Evolutionary conservation across 345 rosid species (phyloP), one percentile per base, ranked within the genome.

Genomic region (Citrus reticulata): DNA sequence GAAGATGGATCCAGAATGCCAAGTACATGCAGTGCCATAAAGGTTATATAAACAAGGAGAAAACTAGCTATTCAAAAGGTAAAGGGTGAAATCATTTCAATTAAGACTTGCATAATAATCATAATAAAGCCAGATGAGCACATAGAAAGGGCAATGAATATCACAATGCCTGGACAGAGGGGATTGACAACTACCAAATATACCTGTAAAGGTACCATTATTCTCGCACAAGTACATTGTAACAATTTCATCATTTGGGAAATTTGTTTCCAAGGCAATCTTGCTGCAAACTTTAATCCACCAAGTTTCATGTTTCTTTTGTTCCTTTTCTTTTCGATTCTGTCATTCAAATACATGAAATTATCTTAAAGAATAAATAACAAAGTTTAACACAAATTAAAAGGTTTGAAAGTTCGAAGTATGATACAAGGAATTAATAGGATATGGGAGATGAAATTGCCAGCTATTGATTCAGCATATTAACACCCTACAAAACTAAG

Each of bases 161-260:
- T 20, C n/a, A 67, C 40, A 42, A 27, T 61, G 4, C 0, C 54
- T 8, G 3, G 30, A n/a, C 73, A 24, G 9, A 71, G 58, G 39
- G 68, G 14, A 57, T 29, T 25, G 70, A 72, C 29, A 46, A 46
- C 34, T n/a, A 34, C 4, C 22, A 17, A 75, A 34, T 82, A 51
- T 83, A 91, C 93, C 95, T 66, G 81, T 73, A 76, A 84, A 87
- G 79, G 83, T 79, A 78, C 90, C 85, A 70, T 90, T 80, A 70
- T 64, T 82, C 68, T 81, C 74, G 72, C 90, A 82, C 85, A 91
- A 75, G 85, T 93, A 94, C 82, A 96, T 88, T 77, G 79, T 83
- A 75, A 91, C 86, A 75, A 96, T 94, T 85, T 88, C 86, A 29
- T 77, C 72, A 68, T 93, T 93, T 70, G 99, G 97, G 66, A 93